Base-by-base conservation (phyloP, 441 rosid species). In the Gossypium davidsonii region DNA sequence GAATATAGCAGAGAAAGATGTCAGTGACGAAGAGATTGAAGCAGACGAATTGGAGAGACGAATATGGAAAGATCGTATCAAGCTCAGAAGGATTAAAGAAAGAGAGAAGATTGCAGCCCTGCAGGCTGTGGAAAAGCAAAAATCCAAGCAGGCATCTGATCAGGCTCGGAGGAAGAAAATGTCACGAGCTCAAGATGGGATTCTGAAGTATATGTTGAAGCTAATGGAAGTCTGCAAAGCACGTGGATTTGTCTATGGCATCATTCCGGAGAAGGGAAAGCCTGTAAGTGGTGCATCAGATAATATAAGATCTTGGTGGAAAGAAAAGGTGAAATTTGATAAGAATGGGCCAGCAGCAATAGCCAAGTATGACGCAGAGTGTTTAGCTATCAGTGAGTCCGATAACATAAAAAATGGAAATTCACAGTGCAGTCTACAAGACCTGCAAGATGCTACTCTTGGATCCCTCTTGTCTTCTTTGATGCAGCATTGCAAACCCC, bases 251-350 rank as follows among this genome's bases (percentile, higher is more conserved):
- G 15, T 57, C 15, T 23, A 23, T 23, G 62, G 64, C 61, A 95
- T 95, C n/a, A 95, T 95, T 78, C 99, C 99, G 0, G 97, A 95
- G 79, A 95, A 91, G 84, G 99, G 98, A 9, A 93, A 95, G 76
- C 91, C 98, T 0, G 96, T 95, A 34, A 87, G 98, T 31, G 99
- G 99, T 76, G 78, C 98, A 15, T 95, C 99, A 12, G 99, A 95
- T 60, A 95, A 95, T 60, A 83, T 93, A 63, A 84, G 99, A 85
- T 98, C 98, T 78, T 95, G 99, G 99, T 95, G 99, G 99, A 95
- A 95, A 73, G 99, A 95, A 83, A 93, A 93, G 86, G 99, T 95
- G 59, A 93, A 90, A 88, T 95, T 95, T 62, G 99, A 95, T 76
- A 95, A 85, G 87, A 95, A 95, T 75, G 98, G 98, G 2, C 99